Conservation (phyloP, 805 yeast species). For the Barnettozyma populi region DNA sequence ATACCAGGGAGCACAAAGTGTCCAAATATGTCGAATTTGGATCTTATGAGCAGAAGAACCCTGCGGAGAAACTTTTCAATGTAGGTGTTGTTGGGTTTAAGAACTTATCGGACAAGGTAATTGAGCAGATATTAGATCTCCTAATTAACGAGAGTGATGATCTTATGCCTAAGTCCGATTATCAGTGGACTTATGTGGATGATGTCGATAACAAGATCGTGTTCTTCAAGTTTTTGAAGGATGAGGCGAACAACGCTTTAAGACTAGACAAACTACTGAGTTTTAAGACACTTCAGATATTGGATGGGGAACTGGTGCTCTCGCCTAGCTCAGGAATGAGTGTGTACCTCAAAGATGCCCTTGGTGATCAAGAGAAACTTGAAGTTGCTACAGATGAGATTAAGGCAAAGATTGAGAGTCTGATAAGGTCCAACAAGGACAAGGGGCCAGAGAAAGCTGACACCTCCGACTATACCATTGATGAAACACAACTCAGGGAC, state of each 20-base stretch:
- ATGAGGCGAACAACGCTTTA: neutral
- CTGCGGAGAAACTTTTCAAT: conserved; percentile 33
- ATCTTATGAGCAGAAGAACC: conserved; percentile 28
- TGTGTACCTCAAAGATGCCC: conserved; percentile 2
- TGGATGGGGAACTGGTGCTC: conserved; percentile 1
- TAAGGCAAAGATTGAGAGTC: conserved; percentile 1
- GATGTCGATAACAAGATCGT: conserved; percentile 31
- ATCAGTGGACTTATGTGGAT: conserved; percentile 32
- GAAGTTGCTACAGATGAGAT: neutral
- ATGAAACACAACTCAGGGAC: conserved; percentile 50
- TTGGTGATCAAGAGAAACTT: neutral
- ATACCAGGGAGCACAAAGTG: conserved; percentile 6
- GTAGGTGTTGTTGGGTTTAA: conserved; percentile 33
- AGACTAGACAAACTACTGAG: neutral
- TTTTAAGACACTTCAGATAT: neutral
- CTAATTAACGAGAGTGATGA: conserved; percentile 12
- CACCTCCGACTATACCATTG: conserved; percentile 41
- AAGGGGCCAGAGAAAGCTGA: neutral
- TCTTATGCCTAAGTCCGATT: conserved; percentile 9
- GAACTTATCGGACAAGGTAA: conserved; percentile 23
- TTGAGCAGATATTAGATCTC: conserved; percentile 31
- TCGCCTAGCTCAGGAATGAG: conserved; percentile 3
- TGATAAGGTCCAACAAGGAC: conserved; percentile 5
- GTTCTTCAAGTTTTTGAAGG: conserved; percentile 28
- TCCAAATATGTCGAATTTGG: conserved; percentile 23